Percentiles rank a stretch among this genome's conserved stretches.
These are phyloP conservation scores for Leccinum rimulosum DNA, from an alignment of 768 basidiomycete species.

Conservation along the genomic window DNA sequence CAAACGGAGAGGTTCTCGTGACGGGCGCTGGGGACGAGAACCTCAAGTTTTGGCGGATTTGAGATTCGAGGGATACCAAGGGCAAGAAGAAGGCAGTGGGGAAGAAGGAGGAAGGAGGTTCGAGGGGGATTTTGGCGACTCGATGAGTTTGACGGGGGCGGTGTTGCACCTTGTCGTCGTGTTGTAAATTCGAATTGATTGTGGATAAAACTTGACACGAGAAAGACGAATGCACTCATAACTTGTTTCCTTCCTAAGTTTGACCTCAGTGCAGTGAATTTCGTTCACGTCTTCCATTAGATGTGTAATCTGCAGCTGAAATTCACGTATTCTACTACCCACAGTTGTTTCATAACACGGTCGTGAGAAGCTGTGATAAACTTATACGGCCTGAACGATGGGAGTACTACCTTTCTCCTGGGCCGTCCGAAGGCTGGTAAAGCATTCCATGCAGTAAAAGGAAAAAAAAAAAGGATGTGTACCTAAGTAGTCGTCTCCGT, in stretches of 20 bases:
- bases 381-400: constrained; percentile 38
- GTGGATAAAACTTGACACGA: too few species aligned
- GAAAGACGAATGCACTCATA: too few species aligned
- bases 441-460: not conserved
- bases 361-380: too few species aligned
- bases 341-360: not conserved
- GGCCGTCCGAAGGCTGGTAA: constrained; percentile 59
- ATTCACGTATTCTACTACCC: not conserved
- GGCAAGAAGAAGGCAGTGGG: constrained; percentile 27
- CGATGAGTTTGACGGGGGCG: constrained; percentile 22
- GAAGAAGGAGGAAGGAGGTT: constrained; percentile 35
- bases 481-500: constrained; percentile 89
- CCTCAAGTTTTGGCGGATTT: constrained; percentile 92
- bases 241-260: too few species aligned
- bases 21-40: constrained; percentile 96
- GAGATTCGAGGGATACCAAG: constrained; percentile 55
- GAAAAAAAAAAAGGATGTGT: too few species aligned
- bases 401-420: constrained; percentile 71
- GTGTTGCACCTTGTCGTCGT: not conserved
- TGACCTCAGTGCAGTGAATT: too few species aligned
- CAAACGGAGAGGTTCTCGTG: constrained; percentile 87
- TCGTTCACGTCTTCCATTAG: too few species aligned
- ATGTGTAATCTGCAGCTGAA: not conserved
- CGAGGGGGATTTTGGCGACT: constrained; percentile 35
- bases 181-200: not conserved